A percentile compares a stretch with the other conserved stretches of the same genome.
phyloP scores from a whole-genome alignment of 2,329 filamentous ascomycete genomes.

The Bipolaris oryzae region DNA sequence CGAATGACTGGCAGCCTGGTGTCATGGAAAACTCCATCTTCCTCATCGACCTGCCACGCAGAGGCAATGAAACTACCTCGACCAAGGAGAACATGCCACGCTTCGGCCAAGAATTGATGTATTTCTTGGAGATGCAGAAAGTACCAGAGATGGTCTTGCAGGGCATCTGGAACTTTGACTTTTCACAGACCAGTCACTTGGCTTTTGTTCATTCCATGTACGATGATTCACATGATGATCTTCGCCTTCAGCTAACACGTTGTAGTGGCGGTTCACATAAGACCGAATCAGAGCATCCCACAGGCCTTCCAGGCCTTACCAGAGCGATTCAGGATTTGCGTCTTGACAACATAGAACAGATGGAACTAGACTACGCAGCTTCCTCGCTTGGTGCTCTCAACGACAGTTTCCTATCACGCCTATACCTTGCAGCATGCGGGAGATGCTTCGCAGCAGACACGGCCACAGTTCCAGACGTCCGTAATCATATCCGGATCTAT shows the following conservation, averaged over 20 bases:
- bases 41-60: constrained; percentile 83
- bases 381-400: constrained; percentile 83
- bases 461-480: constrained; percentile 9
- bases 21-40: constrained; percentile 67
- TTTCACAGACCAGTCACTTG: constrained; percentile 70
- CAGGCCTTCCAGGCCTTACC: constrained; percentile 77
- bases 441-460: constrained; percentile 12
- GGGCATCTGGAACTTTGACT: constrained; percentile 81
- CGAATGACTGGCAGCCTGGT: constrained; percentile 56
- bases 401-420: constrained; percentile 65
- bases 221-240: constrained; percentile 38
- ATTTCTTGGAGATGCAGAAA: constrained; percentile 71
- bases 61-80: constrained; percentile 39
- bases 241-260: constrained; percentile 7
- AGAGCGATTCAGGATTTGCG: constrained; percentile 59
- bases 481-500: constrained; percentile 37
- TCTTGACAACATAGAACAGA: constrained; percentile 46
- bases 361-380: constrained; percentile 77
- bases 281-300: constrained; percentile 52
- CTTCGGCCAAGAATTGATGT: constrained; percentile 73
- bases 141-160: constrained; percentile 68
- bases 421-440: constrained; percentile 64
- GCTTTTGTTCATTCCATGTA: constrained; percentile 88
- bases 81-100: constrained; percentile 49
- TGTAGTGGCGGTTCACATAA: constrained; percentile 43